Percentiles rank a stretch among this genome's conserved stretches.
These are phyloP conservation scores for Podaxis pistillaris DNA, from an alignment of 768 basidiomycete species.

Conservation along the genomic window DNA sequence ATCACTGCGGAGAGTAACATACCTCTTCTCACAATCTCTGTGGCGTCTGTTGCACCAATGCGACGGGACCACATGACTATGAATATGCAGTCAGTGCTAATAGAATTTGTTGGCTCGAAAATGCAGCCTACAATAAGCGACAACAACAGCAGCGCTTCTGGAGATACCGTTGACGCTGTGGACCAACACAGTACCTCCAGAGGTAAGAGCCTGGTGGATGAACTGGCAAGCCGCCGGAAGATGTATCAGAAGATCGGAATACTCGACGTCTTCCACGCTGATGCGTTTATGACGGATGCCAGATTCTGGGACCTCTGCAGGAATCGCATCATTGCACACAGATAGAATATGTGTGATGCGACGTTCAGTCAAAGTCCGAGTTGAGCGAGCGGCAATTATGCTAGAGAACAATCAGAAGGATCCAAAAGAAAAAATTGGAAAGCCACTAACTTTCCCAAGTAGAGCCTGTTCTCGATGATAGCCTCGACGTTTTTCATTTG, in stretches of 20 bases:
- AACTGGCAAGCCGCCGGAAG: constrained; percentile 66
- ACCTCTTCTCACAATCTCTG: constrained; percentile 63
- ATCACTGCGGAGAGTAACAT: constrained; percentile 16
- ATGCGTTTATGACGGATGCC: constrained; percentile 71
- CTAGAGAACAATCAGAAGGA: constrained; percentile 33
- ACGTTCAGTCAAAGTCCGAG: constrained; percentile 69
- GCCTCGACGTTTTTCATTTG: constrained; percentile 67
- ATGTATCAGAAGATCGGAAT: constrained; percentile 65
- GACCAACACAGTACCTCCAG: constrained; percentile 62
- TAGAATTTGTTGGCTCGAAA: neutral
- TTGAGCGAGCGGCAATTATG: constrained; percentile 67
- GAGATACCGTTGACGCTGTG: constrained; percentile 68
- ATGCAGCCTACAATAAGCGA: constrained; percentile 64
- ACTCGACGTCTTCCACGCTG: constrained; percentile 66
- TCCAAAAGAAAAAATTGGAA: constrained; percentile 18
- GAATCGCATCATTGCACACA: constrained; percentile 71
- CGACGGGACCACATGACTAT: constrained; percentile 69
- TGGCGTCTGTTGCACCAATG: constrained; percentile 54
- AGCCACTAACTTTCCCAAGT: constrained; percentile 69
- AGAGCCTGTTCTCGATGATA: constrained; percentile 63
- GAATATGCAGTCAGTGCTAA: constrained; percentile 14
- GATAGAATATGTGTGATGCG: constrained; percentile 80
- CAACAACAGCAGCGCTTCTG: constrained; percentile 67
- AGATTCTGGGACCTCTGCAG: constrained; percentile 67
- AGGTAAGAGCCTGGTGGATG: constrained; percentile 57